Base-by-base conservation (phyloP, 495 filamentous ascomycete genomes). In the Xylaria cubensis region DNA sequence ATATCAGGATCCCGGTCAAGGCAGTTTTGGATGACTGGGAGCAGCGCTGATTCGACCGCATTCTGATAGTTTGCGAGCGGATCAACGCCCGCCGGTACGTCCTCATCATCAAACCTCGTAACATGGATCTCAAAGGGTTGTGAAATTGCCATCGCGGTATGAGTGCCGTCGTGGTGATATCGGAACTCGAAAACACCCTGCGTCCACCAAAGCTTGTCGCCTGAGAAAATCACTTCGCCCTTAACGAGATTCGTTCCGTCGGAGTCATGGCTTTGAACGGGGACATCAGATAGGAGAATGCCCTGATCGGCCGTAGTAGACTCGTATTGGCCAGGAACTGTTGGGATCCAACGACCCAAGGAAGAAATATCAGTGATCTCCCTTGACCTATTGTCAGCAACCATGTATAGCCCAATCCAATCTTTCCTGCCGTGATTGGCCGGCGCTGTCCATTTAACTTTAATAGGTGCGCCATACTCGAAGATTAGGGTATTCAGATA, bases 201-300 rank as follows among this genome's bases (percentile, higher is more conserved):
- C 1, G 91, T 96, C 96, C 96, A 99, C 90, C 94, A 98, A 17
- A 96, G 86, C 84, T 98, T 98, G 86, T 98, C 94, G 50, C 95
- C 95, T 19, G 89, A 86, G 75, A 99, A 98, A 48, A 92, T 80
- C 82, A 98, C 89, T 79, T 98, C 95, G 70, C 96, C 96, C 32
- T 83, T 82, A 4, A 90, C 80, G 70, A 86, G 85, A 69, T 89
- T 86, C 0, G 67, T 76, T 7, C 85, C 85, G 7, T 82, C 82
- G 4, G 83, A 86, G 64, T 90, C 87, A 10, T 85, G 79, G 26
- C 83, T 79, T 41, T 82, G 74, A 12, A 92, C 77, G 0, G 79
- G 80, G 56, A 83, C 76, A 74, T 98, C 90, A 71, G 86, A 92
- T 9, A 89, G 80, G 19, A 98, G 72, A 64, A 98, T 94, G 46